phyloP scores from a whole-genome alignment of 768 basidiomycete species.

The Chiua virens region DNA sequence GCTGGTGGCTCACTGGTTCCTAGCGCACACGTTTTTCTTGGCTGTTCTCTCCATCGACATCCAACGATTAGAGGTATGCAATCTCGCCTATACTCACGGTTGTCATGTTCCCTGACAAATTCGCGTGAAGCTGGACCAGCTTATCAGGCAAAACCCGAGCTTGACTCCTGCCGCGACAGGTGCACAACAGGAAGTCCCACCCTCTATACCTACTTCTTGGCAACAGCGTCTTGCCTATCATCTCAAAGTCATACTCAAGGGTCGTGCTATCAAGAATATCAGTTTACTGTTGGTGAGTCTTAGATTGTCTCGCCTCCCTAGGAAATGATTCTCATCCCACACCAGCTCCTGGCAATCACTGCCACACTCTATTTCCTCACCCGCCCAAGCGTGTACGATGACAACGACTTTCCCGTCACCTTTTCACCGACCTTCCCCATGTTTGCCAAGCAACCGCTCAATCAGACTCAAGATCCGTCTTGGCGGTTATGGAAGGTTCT shows the following conservation, averaged over 20 bases:
- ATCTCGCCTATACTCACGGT: neutral
- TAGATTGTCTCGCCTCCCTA: neutral
- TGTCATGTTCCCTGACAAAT: slow-evolving; percentile 12
- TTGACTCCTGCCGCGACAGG: slow-evolving; percentile 45
- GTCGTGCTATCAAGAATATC: slow-evolving; percentile 73
- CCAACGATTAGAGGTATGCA: slow-evolving; percentile 78
- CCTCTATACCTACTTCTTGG: slow-evolving; percentile 28
- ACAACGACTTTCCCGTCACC: slow-evolving; percentile 19
- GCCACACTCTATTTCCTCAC: slow-evolving; percentile 75
- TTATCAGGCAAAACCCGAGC: slow-evolving; percentile 71
- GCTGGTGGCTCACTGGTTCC: slow-evolving; percentile 94
- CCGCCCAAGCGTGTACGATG: slow-evolving; percentile 42
- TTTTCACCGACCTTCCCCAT: slow-evolving; percentile 30
- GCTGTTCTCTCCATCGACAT: slow-evolving; percentile 95
- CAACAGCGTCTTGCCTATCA: slow-evolving; percentile 28
- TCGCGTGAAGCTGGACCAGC: slow-evolving; percentile 68
- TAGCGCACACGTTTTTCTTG: slow-evolving; percentile 94
- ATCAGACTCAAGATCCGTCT: slow-evolving; percentile 47
- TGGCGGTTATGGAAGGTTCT: slow-evolving; percentile 75
- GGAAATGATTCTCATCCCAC: slow-evolving; percentile 3
- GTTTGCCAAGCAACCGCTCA: slow-evolving; percentile 30
- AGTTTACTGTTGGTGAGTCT: slow-evolving; percentile 73
- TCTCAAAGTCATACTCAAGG: slow-evolving; percentile 50
- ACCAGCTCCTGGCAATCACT: slow-evolving; percentile 74
- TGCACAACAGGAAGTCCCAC: slow-evolving; percentile 23